These are phyloP conservation scores for Hyaloperonospora brassicae DNA, from an alignment of 352 stramenopile genomes.

Conservation along the genomic window DNA sequence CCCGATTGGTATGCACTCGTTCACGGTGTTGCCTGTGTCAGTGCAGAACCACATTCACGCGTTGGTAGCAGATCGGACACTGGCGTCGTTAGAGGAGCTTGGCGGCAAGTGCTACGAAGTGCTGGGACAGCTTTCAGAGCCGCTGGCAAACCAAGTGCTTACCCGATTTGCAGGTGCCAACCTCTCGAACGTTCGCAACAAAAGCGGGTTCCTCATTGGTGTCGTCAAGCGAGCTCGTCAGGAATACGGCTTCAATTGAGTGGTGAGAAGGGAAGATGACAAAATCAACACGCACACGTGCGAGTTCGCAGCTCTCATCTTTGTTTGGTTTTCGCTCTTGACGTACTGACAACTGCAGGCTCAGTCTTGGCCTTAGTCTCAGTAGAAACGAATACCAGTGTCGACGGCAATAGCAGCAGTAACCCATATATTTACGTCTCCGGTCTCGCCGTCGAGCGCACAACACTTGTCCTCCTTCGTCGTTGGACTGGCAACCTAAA, in stretches of 20 bases:
- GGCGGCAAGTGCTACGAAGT: slow-evolving; percentile 78
- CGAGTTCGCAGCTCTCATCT: slow-evolving; percentile 5
- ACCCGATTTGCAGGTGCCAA: slow-evolving; percentile 67
- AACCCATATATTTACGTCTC: slow-evolving; percentile 30
- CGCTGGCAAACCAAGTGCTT: slow-evolving; percentile 66
- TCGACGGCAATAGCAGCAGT: slow-evolving; percentile 15
- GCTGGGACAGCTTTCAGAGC: slow-evolving; percentile 64
- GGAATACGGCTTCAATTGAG: slow-evolving; percentile 65
- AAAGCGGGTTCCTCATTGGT: slow-evolving; percentile 71
- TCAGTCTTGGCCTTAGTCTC: no score
- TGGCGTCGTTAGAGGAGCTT: slow-evolving; percentile 64
- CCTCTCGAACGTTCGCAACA: slow-evolving; percentile 63
- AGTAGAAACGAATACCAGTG: neutral
- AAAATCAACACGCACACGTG: slow-evolving; percentile 5
- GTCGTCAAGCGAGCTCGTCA: slow-evolving; percentile 73
- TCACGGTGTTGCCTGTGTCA: slow-evolving; percentile 38
- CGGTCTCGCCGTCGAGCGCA: slow-evolving; percentile 1
- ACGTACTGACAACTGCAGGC: neutral
- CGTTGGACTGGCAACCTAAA: neutral
- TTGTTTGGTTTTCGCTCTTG: slow-evolving; percentile 3
- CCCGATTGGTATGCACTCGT: slow-evolving; percentile 26
- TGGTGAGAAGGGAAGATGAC: slow-evolving; percentile 2
- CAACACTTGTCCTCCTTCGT: neutral
- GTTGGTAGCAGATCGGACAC: slow-evolving; percentile 44
- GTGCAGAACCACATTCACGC: slow-evolving; percentile 62